Evolutionary conservation across 495 filamentous ascomycete genomes (phyloP), one percentile per base, ranked within the genome.

Genomic region (Annulohypoxylon maeteangense): DNA sequence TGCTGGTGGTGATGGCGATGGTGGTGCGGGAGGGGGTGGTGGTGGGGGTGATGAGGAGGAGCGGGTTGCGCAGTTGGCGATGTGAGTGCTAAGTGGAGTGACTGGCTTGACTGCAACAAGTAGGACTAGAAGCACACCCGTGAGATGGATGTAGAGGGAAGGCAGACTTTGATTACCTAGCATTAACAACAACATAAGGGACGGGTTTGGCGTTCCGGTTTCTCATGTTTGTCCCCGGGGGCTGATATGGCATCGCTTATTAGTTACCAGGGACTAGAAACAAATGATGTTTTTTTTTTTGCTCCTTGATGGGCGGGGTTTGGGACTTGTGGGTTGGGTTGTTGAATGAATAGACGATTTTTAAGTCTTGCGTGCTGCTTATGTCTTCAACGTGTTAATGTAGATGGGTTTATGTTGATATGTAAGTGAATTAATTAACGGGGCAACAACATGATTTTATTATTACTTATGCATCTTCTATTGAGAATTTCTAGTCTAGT

Each of bases 111-210:
- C 0, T 1, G 32, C 12, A n/a, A n/a, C 8, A 11, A 51, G 2
- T 7, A 29, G 59, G 45, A 4, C 1, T 27, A n/a, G 22, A 51
- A 25, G 38, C 16, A 53, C 5, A 18, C n/a, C 8, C 32, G 1
- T 10, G 32, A 10, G 36, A 40, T 5, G 12, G 36, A n/a, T 29
- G 14, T 1, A 38, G 20, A 27, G 25, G 34, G 11, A 23, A 42
- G 50, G 62, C 48, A 56, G 23, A 66, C 18, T 71, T 66, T 71
- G 62, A 38, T 57, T 63, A 51, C 22, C 47, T 51, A 53, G 65
- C 59, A 68, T 64, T 40, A 68, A 68, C 60, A 31, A 68, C 38
- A 60, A 72, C 47, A 65, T 61, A 68, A 34, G 59, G 70, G 60
- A 59, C 29, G 5, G 16, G 60, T 61, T n/a, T 16, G 64, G 70